A percentile compares a stretch with the other conserved stretches of the same genome.
Evolutionary conservation across 805 yeast genomes (phyloP).

Genomic region (Saccharomycopsis sp.): DNA sequence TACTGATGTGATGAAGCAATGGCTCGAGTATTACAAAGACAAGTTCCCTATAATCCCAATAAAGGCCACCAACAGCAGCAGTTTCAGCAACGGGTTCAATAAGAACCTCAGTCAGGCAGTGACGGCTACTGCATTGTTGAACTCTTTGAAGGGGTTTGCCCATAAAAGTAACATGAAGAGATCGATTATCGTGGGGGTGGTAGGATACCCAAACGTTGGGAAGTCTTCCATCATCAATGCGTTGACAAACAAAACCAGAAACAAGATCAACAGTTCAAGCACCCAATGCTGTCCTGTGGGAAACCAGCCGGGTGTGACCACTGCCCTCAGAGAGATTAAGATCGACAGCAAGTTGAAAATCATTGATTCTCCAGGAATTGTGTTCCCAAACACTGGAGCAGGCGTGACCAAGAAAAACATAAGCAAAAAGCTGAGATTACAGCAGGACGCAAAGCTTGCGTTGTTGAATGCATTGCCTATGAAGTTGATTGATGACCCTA

Average conservation of each 20-base stretch:
- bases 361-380: constrained; percentile 95
- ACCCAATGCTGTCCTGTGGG: constrained; percentile 83
- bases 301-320: constrained; percentile 96
- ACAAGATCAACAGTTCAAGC: constrained; percentile 31
- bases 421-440: constrained; percentile 44
- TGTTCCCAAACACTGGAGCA: constrained; percentile 53
- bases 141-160: constrained; percentile 81
- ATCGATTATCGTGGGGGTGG: constrained; percentile 87
- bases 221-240: constrained; percentile 93
- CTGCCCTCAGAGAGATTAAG: constrained; percentile 84
- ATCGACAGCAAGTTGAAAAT: constrained; percentile 83
- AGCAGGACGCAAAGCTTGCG: constrained; percentile 83
- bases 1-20: constrained; percentile 68
- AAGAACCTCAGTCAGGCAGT: constrained; percentile 63
- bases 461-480: constrained; percentile 86
- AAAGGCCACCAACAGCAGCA: constrained; percentile 67
- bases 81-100: constrained; percentile 46
- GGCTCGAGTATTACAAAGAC: constrained; percentile 73
- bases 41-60: constrained; percentile 91
- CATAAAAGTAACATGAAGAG: constrained; percentile 78
- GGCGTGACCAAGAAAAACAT: constrained; percentile 23
- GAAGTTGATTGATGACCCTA: constrained; percentile 76
- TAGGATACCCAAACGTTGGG: constrained; percentile 97
- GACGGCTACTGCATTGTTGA: constrained; percentile 69
- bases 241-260: constrained; percentile 58